Evolutionary conservation across 371 early-diverging fungal species (phyloP).

Genomic region (Lichtheimia ornata): DNA sequence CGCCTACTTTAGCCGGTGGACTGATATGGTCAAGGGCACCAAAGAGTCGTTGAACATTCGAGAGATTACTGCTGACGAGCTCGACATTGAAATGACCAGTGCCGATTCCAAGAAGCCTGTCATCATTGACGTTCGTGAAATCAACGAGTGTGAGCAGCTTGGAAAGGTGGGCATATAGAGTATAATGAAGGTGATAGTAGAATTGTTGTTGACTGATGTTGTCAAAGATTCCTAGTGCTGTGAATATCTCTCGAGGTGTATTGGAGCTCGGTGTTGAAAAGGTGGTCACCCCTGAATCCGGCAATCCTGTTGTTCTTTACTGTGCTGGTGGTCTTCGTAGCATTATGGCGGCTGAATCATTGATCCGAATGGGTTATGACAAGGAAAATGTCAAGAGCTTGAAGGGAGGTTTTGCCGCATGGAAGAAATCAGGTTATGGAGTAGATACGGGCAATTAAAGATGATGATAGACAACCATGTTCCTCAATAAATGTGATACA

Average conservation of each 20-base stretch:
- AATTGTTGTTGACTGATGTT: background rate
- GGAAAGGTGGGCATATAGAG: constrained; percentile 21
- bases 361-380: constrained; percentile 55
- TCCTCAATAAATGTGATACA: no score
- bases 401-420: constrained; percentile 31
- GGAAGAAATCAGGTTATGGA: constrained; percentile 27
- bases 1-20: constrained; percentile 22
- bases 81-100: constrained; percentile 12
- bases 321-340: constrained; percentile 59
- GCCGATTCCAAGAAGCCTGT: constrained; percentile 17
- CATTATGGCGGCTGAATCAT: constrained; percentile 53
- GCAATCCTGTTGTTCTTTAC: constrained; percentile 48
- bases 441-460: constrained; percentile 13
- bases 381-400: constrained; percentile 37
- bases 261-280: constrained; percentile 32
- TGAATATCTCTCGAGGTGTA: constrained; percentile 27
- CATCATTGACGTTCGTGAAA: constrained; percentile 32
- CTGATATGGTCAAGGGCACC: constrained; percentile 27
- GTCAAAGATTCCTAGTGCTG: constrained; percentile 30
- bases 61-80: constrained; percentile 22
- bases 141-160: constrained; percentile 14
- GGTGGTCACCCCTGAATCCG: constrained; percentile 26
- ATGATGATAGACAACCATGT: no score
- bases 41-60: constrained; percentile 8
- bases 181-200: background rate